These are phyloP conservation scores for Neonectria sp. DNA, from an alignment of 2,329 filamentous ascomycete species.

Conservation along the genomic window DNA sequence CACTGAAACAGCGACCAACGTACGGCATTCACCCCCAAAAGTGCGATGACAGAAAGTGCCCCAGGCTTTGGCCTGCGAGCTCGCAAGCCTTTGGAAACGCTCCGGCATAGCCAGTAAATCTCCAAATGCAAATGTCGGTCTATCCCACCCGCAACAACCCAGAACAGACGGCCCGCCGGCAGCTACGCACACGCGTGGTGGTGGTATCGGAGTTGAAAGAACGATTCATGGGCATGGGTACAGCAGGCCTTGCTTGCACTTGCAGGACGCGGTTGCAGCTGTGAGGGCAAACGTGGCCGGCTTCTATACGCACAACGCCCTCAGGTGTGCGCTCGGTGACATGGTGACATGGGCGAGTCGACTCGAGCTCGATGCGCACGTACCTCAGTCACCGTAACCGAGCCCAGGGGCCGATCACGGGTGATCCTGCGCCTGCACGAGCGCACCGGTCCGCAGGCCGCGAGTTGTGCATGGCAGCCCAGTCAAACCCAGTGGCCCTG, in stretches of 20 bases:
- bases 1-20: constrained; percentile 8
- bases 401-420: constrained; percentile 50
- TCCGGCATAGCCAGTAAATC: constrained; percentile 1
- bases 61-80: background rate
- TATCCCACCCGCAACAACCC: constrained; percentile 6
- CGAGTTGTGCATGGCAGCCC: constrained; percentile 33
- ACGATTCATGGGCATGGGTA: constrained; percentile 14
- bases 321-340: constrained; percentile 37
- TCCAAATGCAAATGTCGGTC: constrained; percentile 4
- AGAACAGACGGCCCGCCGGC: constrained; percentile 13
- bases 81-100: constrained; percentile 12
- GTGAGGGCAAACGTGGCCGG: constrained; percentile 47
- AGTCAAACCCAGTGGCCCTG: constrained; percentile 16
- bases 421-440: constrained; percentile 54
- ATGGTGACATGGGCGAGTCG: constrained; percentile 35
- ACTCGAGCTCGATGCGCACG: constrained; percentile 22
- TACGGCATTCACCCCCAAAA: background rate
- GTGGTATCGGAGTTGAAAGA: constrained; percentile 22
- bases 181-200: constrained; percentile 14
- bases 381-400: constrained; percentile 34
- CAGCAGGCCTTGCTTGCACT: constrained; percentile 23
- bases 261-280: constrained; percentile 29
- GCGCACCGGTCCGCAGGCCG: constrained; percentile 54
- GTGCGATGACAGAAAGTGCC: background rate
- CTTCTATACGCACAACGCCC: constrained; percentile 45